Evolutionary conservation across 495 filamentous ascomycete species (phyloP), one percentile per base, ranked within the genome.

Genomic region (Neurospora terricola): DNA sequence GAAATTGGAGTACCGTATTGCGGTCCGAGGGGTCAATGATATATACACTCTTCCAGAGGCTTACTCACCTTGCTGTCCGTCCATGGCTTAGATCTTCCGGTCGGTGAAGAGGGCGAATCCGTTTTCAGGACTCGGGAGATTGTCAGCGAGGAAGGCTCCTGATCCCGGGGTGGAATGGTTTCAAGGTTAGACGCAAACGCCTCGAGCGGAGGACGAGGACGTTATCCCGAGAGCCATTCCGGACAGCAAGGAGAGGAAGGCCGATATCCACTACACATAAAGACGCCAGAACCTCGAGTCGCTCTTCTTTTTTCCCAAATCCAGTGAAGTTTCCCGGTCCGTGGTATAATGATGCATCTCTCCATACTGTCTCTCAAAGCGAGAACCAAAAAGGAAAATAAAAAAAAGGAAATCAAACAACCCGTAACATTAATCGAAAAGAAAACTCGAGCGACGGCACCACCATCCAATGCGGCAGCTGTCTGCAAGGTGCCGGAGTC

Each of bases 51-150:
- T 78, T 79, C 74, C 78, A 81, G 76, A 75, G 70, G 69, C 70
- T 75, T 76, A 82, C 83, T 86, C 82, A 86, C 83, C 83, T 83
- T 80, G 83, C 83, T 85, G 83, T 82, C 83, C 82, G 79, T 82
- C 79, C 78, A 71, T 73, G 73, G 78, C 80, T 75, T 75, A 73
- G 73, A 66, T 54, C 72, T 73, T 76, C 81, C 78, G 81, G 73
- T 79, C 79, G 79, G 73, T 62, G 30, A 36, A 62, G 72, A 59
- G 72, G 54, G 43, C n/a, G 71, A 75, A 62, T 72, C n/a, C 71
- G 38, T 69, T 73, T 36, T 59, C 69, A 66, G 40, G 68, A 71
- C 18, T 71, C 72, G 48, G 70, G 48, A 72, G 54, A 66, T 34
- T 71, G 23, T 73, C 59, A 74, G 73, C 68, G 70, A 43, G 42